Percentiles rank a stretch among this genome's conserved stretches.
Conservation (phyloP, 768 basidiomycete genomes). For the Auricularia cornea region DNA sequence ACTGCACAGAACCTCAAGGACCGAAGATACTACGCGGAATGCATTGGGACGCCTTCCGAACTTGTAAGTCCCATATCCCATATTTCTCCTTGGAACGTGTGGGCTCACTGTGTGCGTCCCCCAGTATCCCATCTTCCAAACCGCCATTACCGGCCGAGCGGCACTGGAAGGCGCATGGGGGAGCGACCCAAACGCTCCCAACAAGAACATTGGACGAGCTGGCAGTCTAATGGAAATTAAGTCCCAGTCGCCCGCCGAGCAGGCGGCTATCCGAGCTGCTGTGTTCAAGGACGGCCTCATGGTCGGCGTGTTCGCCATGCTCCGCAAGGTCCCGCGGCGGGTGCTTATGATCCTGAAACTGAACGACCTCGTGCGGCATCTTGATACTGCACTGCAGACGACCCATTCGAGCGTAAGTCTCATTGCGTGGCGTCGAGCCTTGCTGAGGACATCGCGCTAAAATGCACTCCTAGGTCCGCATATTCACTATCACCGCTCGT, state of each 20-base stretch:
- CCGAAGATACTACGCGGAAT: slow-evolving; percentile 76
- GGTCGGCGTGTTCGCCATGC: slow-evolving; percentile 75
- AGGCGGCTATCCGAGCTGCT: slow-evolving; percentile 73
- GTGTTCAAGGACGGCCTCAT: slow-evolving; percentile 81
- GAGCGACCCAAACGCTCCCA: slow-evolving; percentile 26
- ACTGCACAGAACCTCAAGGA: slow-evolving; percentile 56
- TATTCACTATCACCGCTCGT: slow-evolving; percentile 86
- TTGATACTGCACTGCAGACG: slow-evolving; percentile 80
- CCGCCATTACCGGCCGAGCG: slow-evolving; percentile 85
- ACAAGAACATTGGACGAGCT: slow-evolving; percentile 45
- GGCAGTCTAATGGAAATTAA: slow-evolving; percentile 69
- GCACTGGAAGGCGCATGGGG: slow-evolving; percentile 55
- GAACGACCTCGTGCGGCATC: slow-evolving; percentile 71
- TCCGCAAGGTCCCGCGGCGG: slow-evolving; percentile 76
- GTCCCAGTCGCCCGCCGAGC: slow-evolving; percentile 66
- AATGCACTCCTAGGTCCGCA: slow-evolving; percentile 55
- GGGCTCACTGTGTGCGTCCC: too few species aligned
- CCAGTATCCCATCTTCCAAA: slow-evolving; percentile 91
- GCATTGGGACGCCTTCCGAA: slow-evolving; percentile 84
- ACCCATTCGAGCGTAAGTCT: slow-evolving; percentile 65
- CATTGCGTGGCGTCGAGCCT: background rate
- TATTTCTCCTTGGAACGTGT: too few species aligned
- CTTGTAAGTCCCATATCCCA: slow-evolving; percentile 48
- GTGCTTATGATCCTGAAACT: slow-evolving; percentile 79
- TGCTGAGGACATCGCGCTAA: background rate